Evolutionary conservation across 1,284 basidiomycete genomes (phyloP).

Genomic region (Ganoderma lucidum): DNA sequence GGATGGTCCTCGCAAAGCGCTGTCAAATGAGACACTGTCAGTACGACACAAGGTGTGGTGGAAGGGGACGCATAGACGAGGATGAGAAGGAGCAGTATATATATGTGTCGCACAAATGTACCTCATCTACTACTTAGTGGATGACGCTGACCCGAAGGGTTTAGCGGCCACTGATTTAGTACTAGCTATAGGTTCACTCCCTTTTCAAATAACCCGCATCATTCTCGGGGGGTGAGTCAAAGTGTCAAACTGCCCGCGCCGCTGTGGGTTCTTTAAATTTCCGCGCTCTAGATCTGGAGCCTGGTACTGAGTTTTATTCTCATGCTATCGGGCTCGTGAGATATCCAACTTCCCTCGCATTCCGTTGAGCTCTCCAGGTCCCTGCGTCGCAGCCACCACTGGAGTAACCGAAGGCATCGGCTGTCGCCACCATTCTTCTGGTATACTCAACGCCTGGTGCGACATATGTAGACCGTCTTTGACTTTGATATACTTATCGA

Average conservation of each 20-base stretch:
- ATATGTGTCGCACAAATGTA: no score
- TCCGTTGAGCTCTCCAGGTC: not conserved
- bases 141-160: no score
- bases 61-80: no score
- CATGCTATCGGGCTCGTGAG: not conserved
- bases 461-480: constrained; percentile 36
- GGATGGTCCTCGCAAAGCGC: no score
- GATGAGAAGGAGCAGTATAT: no score
- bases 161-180: no score
- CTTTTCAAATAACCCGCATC: not conserved
- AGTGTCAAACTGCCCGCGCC: no score
- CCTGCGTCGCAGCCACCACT: not conserved
- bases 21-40: no score
- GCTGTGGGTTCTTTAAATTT: not conserved
- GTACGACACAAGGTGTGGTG: no score
- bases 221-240: not conserved
- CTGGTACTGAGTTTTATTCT: not conserved
- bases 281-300: not conserved
- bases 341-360: not conserved
- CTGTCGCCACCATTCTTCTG: constrained; percentile 19
- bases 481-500: constrained; percentile 6
- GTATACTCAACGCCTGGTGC: constrained; percentile 26
- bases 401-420: not conserved
- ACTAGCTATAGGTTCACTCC: not conserved
- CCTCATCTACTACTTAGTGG: no score